Evolutionary conservation across 129 eudicot species (phyloP).

Genomic region (Scalesia atractyloides): DNA sequence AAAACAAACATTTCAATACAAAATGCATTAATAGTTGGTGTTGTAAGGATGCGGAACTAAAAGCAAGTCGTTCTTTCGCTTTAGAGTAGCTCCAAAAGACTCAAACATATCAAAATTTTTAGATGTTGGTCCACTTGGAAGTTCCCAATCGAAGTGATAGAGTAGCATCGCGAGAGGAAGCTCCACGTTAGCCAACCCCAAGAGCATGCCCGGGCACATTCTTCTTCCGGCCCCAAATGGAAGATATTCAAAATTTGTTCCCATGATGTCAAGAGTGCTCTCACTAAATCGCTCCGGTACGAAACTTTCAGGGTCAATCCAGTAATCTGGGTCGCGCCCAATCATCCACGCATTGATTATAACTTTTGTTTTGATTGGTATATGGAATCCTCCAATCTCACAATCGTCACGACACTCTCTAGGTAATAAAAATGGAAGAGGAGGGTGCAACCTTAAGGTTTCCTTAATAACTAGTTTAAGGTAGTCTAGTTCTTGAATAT

Average conservation of each 20-base stretch:
- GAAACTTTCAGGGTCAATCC: conserved; percentile 28
- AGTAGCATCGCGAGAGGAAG: conserved; percentile 7
- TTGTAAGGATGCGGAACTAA: neutral
- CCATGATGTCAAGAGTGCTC: neutral
- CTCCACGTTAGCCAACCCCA: conserved; percentile 12
- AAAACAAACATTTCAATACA: too few relatives aligned
- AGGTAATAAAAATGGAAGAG: conserved; percentile 20
- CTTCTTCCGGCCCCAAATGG: conserved; percentile 35
- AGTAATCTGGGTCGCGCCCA: neutral
- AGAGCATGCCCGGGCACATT: conserved; percentile 14
- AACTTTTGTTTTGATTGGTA: conserved; percentile 25
- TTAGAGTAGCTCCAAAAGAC: conserved; percentile 18
- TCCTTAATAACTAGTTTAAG: conserved; percentile 35
- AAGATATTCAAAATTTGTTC: conserved; percentile 6
- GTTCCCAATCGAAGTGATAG: conserved; percentile 31
- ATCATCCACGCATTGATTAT: conserved; percentile 12
- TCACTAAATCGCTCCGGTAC: conserved; percentile 29
- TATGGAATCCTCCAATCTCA: conserved; percentile 18
- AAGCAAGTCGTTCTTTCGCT: conserved; percentile 6
- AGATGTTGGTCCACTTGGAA: neutral
- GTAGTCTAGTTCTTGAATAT: conserved; percentile 12
- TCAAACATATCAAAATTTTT: conserved; percentile 15
- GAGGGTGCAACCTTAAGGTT: conserved; percentile 19
- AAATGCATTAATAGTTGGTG: neutral
- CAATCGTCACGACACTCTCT: conserved; percentile 20